Percentiles rank a stretch among this genome's conserved stretches.
phyloP scores from a whole-genome alignment of 2,329 filamentous ascomycete species.

The Penicillium rolfsii region DNA sequence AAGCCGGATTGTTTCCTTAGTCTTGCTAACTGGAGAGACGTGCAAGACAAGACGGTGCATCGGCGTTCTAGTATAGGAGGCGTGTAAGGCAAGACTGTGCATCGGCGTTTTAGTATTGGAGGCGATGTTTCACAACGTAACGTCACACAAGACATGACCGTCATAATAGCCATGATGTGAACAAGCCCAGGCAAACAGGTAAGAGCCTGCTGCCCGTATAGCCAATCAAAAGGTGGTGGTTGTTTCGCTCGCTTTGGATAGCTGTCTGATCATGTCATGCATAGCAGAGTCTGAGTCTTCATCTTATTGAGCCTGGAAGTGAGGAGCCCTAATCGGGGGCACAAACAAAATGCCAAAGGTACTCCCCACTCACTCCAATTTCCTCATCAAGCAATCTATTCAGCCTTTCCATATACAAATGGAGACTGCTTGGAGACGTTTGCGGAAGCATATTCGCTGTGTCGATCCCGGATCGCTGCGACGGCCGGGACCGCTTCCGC shows the following conservation, averaged over 20 bases:
- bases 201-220: constrained; percentile 28
- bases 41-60: constrained; percentile 29
- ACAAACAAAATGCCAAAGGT: not conserved
- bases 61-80: constrained; percentile 33
- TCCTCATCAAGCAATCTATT: not conserved
- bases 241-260: not conserved
- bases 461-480: constrained; percentile 23
- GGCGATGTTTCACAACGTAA: constrained; percentile 45
- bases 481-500: constrained; percentile 20
- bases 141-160: constrained; percentile 40
- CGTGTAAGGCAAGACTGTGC: constrained; percentile 27
- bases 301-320: not conserved
- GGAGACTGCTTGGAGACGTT: constrained; percentile 37
- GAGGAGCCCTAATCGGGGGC: not conserved
- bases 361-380: not conserved
- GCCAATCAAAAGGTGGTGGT: constrained; percentile 23
- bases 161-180: constrained; percentile 34
- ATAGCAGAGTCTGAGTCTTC: not conserved
- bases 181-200: constrained; percentile 26
- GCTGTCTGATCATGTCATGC: not conserved
- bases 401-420: constrained; percentile 12
- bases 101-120: constrained; percentile 33
- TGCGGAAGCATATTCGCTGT: constrained; percentile 29
- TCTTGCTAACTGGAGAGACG: constrained; percentile 10
- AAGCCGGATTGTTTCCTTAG: constrained; percentile 25